A percentile compares a stretch with the other conserved stretches of the same genome.
These are phyloP conservation scores for Penicillium coffeae DNA, from an alignment of 495 filamentous ascomycete species.

Conservation along the genomic window DNA sequence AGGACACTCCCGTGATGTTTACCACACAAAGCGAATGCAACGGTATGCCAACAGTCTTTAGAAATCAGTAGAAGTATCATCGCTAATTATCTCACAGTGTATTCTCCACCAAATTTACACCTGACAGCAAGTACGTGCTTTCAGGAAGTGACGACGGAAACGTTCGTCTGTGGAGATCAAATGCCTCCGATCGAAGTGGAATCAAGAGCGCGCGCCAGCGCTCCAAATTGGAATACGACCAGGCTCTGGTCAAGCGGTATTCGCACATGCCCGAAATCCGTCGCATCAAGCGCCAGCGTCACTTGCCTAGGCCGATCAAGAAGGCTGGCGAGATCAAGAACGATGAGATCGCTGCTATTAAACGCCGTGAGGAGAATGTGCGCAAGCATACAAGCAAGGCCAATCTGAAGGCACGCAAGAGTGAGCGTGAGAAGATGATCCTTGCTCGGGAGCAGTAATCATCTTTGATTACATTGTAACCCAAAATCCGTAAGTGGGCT, in stretches of 20 bases:
- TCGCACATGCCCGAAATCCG: constrained; percentile 94
- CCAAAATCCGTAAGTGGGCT: background rate
- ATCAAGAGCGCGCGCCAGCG: constrained; percentile 81
- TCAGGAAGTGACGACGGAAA: constrained; percentile 92
- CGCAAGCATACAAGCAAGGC: constrained; percentile 81
- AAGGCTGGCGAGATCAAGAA: constrained; percentile 96
- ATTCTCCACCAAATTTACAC: constrained; percentile 80
- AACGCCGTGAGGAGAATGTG: constrained; percentile 90
- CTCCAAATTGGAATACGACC: constrained; percentile 87
- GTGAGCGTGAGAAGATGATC: constrained; percentile 92
- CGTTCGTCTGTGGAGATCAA: constrained; percentile 83
- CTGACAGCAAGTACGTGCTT: constrained; percentile 83
- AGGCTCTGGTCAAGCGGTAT: constrained; percentile 77
- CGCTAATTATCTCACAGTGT: constrained; percentile 45
- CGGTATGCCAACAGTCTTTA: constrained; percentile 42
- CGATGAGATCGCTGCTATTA: constrained; percentile 81
- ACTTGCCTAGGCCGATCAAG: constrained; percentile 91
- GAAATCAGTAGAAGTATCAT: background rate
- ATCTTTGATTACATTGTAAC: constrained; percentile 1
- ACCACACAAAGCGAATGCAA: constrained; percentile 98
- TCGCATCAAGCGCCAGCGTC: constrained; percentile 84
- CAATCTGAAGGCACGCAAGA: constrained; percentile 62
- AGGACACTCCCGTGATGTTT: constrained; percentile 82
- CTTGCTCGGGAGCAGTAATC: constrained; percentile 68
- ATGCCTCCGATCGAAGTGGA: constrained; percentile 80